Percentiles rank a stretch among this genome's conserved stretches.
These are phyloP conservation scores for Pseudonitzschia pungens DNA, from an alignment of 108 stramenopile genomes.

Conservation along the genomic window DNA sequence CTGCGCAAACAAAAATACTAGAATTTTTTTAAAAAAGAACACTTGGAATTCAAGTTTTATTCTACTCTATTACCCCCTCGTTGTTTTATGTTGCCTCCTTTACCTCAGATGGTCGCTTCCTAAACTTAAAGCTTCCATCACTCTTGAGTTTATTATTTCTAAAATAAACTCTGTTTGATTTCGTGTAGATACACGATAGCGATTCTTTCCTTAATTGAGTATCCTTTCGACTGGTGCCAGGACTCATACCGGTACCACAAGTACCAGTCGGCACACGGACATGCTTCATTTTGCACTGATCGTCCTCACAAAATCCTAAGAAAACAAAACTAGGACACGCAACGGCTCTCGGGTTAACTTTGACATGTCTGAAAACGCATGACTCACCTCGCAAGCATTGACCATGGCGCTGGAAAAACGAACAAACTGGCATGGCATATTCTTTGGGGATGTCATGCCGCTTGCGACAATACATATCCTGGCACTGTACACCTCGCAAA, in stretches of 20 bases:
- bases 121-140: no score
- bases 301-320: conserved; percentile 65
- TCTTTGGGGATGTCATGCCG: conserved; percentile 77
- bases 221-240: not conserved
- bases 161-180: not conserved
- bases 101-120: no score
- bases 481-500: conserved; percentile 61
- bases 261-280: not conserved
- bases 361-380: conserved; percentile 77
- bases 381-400: conserved; percentile 71
- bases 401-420: conserved; percentile 75
- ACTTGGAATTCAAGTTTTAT: no score
- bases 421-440: conserved; percentile 71
- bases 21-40: no score
- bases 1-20: no score
- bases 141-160: not conserved
- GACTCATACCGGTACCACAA: no score
- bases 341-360: conserved; percentile 54
- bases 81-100: no score
- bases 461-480: conserved; percentile 58
- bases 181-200: no score
- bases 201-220: not conserved
- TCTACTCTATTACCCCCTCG: no score
- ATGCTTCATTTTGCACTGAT: conserved; percentile 58
- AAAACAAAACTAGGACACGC: conserved; percentile 64